Conservation (phyloP, 2,329 filamentous ascomycete species). For the Teratosphaeria nubilosa region DNA sequence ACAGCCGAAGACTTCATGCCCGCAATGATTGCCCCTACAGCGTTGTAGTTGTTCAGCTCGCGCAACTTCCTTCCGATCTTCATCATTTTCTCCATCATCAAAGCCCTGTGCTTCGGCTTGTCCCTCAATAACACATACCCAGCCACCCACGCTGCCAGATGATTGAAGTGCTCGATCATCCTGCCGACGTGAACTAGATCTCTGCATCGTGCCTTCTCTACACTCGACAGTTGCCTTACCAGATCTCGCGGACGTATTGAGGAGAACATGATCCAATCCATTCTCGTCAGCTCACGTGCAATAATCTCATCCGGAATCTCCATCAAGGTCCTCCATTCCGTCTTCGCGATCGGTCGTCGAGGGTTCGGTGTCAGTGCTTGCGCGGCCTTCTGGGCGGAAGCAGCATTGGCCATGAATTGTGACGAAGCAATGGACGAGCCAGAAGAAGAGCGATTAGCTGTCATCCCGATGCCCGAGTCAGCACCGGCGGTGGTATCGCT, state of each 20-base stretch:
- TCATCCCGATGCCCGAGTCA: slow-evolving; percentile 11
- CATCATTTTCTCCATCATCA: slow-evolving; percentile 95
- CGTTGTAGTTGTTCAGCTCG: slow-evolving; percentile 93
- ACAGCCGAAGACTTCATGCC: slow-evolving; percentile 84
- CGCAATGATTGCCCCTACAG: slow-evolving; percentile 83
- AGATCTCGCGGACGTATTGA: slow-evolving; percentile 88
- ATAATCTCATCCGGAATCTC: slow-evolving; percentile 74
- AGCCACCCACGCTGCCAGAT: slow-evolving; percentile 46
- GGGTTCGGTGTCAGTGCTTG: slow-evolving; percentile 59
- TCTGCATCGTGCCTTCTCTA: slow-evolving; percentile 48
- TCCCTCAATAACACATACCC: slow-evolving; percentile 65
- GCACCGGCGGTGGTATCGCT: slow-evolving; percentile 20
- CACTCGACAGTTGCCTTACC: slow-evolving; percentile 68
- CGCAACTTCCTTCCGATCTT: slow-evolving; percentile 72
- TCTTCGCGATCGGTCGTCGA: slow-evolving; percentile 64
- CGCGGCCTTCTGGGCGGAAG: slow-evolving; percentile 73
- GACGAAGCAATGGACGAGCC: slow-evolving; percentile 27
- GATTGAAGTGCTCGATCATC: slow-evolving; percentile 75
- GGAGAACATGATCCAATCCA: slow-evolving; percentile 98
- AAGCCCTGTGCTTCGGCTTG: slow-evolving; percentile 88
- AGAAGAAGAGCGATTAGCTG: slow-evolving; percentile 9
- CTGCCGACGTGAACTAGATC: slow-evolving; percentile 81
- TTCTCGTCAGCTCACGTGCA: slow-evolving; percentile 82
- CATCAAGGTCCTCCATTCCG: slow-evolving; percentile 86
- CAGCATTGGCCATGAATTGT: slow-evolving; percentile 54